Evolutionary conservation across 2,329 filamentous ascomycete genomes (phyloP), one percentile per base, ranked within the genome.

Genomic region (Tricladium varicosporioides): DNA sequence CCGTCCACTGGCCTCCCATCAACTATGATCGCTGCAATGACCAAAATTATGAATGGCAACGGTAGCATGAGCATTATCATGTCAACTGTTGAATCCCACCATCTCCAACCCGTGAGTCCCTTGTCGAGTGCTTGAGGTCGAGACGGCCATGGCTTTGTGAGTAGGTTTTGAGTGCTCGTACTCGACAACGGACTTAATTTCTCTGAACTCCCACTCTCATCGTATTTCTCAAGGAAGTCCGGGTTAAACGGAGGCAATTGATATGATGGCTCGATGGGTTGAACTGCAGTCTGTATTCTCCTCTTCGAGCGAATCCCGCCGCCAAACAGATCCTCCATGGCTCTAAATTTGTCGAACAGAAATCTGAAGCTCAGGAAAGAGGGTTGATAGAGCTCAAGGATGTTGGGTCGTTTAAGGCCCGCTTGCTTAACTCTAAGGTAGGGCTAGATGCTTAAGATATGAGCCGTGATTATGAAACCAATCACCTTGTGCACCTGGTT

Each of bases 61-160:
- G 63, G 62, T 10, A 64, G 50, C 49, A 64, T 43, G 22, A 64
- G 11, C 47, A 61, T 56, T 8, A 64, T 43, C 36, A 59, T 32
- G 54, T 62, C 61, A 22, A 63, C 47, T 1, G 56, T 53, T 9
- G 53, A 58, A 15, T 63, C 59, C 63, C 59, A 63, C 56, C 58
- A 61, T 19, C 54, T 52, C 40, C 57, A 57, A 42, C 53, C 56
- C 16, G 51, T 46, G 11, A 56, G 42, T 1, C 48, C 51, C 49
- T 61, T 65, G 48, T 57, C 42, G 5, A 65, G 49, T 16, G 45
- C 36, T 53, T 65, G 63, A 8, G 63, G 63, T 43, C 63, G 47
- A 15, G 54, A 46, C 31, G 63, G 63, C 63, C 63, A 65, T 56
- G 63, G 63, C 31, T 65, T 65, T 42, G 56, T 52, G 42, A 56